Conservation (phyloP, 306 rosid species). For the Fagus crenata region DNA sequence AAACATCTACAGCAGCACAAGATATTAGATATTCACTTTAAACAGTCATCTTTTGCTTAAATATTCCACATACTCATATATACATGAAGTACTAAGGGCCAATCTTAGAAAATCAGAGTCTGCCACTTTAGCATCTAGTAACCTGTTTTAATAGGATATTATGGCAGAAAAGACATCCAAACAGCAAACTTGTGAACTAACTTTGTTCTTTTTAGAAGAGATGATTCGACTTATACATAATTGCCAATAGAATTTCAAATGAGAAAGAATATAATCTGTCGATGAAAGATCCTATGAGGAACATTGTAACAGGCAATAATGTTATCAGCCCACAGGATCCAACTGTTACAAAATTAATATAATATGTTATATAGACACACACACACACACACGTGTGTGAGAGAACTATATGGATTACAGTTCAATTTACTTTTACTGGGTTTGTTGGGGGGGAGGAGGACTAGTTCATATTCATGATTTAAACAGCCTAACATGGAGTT, state of each 20-base stretch:
- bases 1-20: slow-evolving; percentile 68
- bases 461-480: neutral
- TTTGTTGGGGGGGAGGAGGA: neutral
- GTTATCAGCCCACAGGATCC: neutral
- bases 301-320: neutral
- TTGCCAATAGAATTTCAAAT: neutral
- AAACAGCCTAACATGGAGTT: neutral
- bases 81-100: neutral
- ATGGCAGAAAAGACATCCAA: neutral
- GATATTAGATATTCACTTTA: slow-evolving; percentile 26
- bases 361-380: too few species aligned
- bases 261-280: neutral
- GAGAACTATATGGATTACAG: neutral
- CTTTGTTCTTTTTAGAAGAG: neutral
- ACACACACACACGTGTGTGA: too few species aligned
- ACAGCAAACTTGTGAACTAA: neutral
- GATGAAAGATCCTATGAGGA: neutral
- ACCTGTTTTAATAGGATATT: neutral
- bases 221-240: neutral
- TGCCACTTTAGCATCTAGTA: neutral
- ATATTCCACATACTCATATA: neutral
- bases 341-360: neutral
- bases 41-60: slow-evolving; percentile 20
- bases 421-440: neutral
- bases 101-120: neutral